Evolutionary conservation across 2,329 filamentous ascomycete genomes (phyloP).

Genomic region (Arthroderma sp.): DNA sequence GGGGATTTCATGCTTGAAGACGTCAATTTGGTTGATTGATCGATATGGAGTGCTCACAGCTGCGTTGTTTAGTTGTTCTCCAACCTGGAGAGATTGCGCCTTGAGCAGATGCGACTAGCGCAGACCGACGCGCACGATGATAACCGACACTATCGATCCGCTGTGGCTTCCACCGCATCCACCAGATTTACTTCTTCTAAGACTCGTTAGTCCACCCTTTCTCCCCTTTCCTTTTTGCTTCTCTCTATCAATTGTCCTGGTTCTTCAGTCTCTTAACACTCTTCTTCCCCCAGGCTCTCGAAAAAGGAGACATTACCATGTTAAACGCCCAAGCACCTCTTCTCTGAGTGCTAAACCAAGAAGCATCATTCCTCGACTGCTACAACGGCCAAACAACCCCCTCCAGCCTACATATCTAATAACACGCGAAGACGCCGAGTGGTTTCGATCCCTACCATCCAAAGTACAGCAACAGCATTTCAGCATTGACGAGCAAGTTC

Average conservation of each 20-base stretch:
- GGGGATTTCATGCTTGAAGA: background rate
- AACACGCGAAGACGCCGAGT: conserved; percentile 47
- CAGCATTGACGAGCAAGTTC: conserved; percentile 55
- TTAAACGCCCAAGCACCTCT: conserved; percentile 24
- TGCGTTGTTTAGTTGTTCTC: conserved; percentile 24
- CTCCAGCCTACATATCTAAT: conserved; percentile 19
- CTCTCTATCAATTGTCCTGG: background rate
- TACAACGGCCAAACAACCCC: conserved; percentile 1
- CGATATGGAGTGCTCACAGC: background rate
- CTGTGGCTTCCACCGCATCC: conserved; percentile 2
- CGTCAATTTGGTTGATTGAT: background rate
- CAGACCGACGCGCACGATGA: conserved; percentile 16
- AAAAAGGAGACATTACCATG: conserved; percentile 7
- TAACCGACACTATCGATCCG: conserved; percentile 12
- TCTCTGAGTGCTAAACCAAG: conserved; percentile 1
- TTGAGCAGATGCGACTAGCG: conserved; percentile 21
- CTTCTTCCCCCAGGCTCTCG: background rate
- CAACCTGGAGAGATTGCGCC: conserved; percentile 26
- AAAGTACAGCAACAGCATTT: conserved; percentile 60
- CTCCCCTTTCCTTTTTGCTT: background rate
- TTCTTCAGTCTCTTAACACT: background rate
- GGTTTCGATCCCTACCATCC: conserved; percentile 57
- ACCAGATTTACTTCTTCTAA: background rate
- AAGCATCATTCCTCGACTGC: conserved; percentile 3
- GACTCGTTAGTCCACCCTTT: background rate